Conservation (phyloP, 176 grass and related monocot genomes). For the Zoysia japonica region DNA sequence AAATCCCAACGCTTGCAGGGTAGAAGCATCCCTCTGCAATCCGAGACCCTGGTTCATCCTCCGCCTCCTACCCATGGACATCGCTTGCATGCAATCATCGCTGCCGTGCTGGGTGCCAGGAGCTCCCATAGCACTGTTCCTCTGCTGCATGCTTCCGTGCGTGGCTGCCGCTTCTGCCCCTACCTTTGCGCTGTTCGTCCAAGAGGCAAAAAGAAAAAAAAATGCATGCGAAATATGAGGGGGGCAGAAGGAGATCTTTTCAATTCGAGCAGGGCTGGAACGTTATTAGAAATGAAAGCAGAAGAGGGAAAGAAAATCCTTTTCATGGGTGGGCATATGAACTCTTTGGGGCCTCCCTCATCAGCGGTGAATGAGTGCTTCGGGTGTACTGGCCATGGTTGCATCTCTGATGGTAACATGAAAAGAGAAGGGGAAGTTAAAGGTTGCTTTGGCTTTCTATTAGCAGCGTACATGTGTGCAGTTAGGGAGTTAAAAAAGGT, state of each 20-base stretch:
- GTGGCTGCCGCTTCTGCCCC: constrained; percentile 46
- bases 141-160: constrained; percentile 57
- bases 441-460: constrained; percentile 43
- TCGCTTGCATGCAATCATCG: constrained; percentile 74
- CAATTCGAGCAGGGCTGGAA: constrained; percentile 1
- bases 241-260: background rate
- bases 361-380: constrained; percentile 62
- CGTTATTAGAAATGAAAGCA: background rate
- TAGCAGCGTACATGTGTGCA: constrained; percentile 33
- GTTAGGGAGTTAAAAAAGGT: constrained; percentile 18
- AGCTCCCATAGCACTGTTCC: constrained; percentile 49
- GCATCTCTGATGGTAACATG: constrained; percentile 56
- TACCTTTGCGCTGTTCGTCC: constrained; percentile 61
- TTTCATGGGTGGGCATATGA: constrained; percentile 65
- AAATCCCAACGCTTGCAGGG: constrained; percentile 50
- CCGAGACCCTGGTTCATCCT: constrained; percentile 54
- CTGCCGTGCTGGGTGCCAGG: constrained; percentile 54
- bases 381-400: constrained; percentile 34
- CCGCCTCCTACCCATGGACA: constrained; percentile 53
- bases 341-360: constrained; percentile 67
- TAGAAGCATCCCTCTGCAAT: constrained; percentile 48
- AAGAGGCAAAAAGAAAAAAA: constrained; percentile 11
- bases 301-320: constrained; percentile 50
- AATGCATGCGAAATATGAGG: constrained; percentile 15
- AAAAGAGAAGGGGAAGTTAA: constrained; percentile 24